Conservation (phyloP, 2,329 filamentous ascomycete genomes). For the Fusarium sp. region DNA sequence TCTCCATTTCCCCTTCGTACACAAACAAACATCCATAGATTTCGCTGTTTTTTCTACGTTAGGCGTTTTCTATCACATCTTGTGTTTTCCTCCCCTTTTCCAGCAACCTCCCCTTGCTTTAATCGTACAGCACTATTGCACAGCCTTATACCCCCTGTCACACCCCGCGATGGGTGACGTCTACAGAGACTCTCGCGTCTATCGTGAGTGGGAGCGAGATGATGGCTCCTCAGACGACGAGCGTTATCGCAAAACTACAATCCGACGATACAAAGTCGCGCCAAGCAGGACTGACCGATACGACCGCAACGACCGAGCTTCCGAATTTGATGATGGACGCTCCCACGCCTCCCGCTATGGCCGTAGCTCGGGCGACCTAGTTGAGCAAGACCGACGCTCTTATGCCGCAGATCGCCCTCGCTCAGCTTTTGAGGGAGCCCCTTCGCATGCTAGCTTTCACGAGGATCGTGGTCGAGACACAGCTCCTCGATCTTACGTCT, state of each 20-base stretch:
- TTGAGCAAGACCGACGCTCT: slow-evolving; percentile 61
- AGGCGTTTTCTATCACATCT: slow-evolving; percentile 32
- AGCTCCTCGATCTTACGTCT: slow-evolving; percentile 42
- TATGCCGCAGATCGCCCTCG: slow-evolving; percentile 65
- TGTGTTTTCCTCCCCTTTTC: slow-evolving; percentile 5
- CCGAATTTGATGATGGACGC: slow-evolving; percentile 64
- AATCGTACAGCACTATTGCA: slow-evolving; percentile 25
- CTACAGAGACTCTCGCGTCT: slow-evolving; percentile 53
- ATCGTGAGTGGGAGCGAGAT: slow-evolving; percentile 53
- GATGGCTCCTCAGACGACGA: slow-evolving; percentile 61
- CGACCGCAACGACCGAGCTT: slow-evolving; percentile 51
- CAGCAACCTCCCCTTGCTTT: slow-evolving; percentile 11
- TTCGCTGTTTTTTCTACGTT: slow-evolving; percentile 40
- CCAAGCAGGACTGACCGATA: slow-evolving; percentile 59
- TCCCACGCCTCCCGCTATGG: slow-evolving; percentile 59
- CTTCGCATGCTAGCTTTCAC: slow-evolving; percentile 59
- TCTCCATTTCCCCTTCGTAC: slow-evolving; percentile 32
- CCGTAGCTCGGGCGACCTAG: slow-evolving; percentile 58
- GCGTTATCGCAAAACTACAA: slow-evolving; percentile 62
- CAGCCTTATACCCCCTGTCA: slow-evolving; percentile 37
- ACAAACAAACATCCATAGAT: slow-evolving; percentile 30
- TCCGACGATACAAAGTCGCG: slow-evolving; percentile 68
- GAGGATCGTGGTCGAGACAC: slow-evolving; percentile 61
- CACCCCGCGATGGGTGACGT: slow-evolving; percentile 55
- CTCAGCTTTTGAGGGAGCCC: slow-evolving; percentile 64